phyloP scores from a whole-genome alignment of 768 basidiomycete species.

The Russula ochroleuca region DNA sequence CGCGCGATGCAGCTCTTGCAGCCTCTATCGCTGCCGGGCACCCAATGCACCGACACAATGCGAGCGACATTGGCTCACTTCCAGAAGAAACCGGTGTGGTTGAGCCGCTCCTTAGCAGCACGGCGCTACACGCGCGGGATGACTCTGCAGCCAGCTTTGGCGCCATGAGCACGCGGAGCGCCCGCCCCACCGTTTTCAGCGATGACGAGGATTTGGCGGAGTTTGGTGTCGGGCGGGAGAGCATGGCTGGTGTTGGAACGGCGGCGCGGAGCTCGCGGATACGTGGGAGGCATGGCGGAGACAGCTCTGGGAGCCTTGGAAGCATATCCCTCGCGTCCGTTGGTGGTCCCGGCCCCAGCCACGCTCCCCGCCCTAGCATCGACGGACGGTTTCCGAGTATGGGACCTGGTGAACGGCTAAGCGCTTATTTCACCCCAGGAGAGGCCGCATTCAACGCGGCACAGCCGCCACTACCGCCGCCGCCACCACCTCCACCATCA shows the following conservation, averaged over 20 bases:
- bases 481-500: not conserved
- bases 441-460: not conserved
- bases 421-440: constrained; percentile 1
- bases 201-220: constrained; percentile 13
- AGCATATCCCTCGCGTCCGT: constrained; percentile 1
- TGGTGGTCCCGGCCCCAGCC: not conserved
- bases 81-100: constrained; percentile 20
- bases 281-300: not conserved
- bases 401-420: constrained; percentile 10
- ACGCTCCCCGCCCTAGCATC: not conserved
- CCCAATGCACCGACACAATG: constrained; percentile 11
- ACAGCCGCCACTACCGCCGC: not conserved
- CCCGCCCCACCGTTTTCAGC: not conserved
- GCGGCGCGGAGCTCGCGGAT: constrained; percentile 35
- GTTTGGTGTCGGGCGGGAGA: constrained; percentile 17
- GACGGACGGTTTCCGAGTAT: constrained; percentile 16
- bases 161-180: not conserved
- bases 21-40: constrained; percentile 7
- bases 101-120: constrained; percentile 35
- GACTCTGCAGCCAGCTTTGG: constrained; percentile 32
- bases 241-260: constrained; percentile 49
- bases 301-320: constrained; percentile 8
- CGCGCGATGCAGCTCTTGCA: constrained; percentile 4
- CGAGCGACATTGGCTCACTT: constrained; percentile 17
- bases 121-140: constrained; percentile 26